Evolutionary conservation across 2,329 filamentous ascomycete species (phyloP).

Genomic region (Monosporascus sp.): DNA sequence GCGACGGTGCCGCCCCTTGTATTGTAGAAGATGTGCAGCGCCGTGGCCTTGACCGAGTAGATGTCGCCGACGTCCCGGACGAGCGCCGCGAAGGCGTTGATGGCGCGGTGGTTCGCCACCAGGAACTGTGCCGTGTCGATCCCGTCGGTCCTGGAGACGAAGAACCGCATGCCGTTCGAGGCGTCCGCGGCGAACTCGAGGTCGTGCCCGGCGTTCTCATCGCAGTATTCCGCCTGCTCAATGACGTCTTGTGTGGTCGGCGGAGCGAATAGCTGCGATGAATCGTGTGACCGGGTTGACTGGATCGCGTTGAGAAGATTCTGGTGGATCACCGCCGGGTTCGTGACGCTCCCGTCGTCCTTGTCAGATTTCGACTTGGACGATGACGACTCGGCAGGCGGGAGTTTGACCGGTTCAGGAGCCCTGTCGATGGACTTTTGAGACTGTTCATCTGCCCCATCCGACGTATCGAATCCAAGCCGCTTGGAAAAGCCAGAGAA

Average conservation of each 20-base stretch:
- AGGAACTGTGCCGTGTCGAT: constrained; percentile 53
- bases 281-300: constrained; percentile 71
- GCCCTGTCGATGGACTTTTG: constrained; percentile 39
- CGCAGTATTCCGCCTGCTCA: constrained; percentile 83
- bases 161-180: constrained; percentile 68
- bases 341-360: constrained; percentile 50
- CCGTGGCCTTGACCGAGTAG: constrained; percentile 64
- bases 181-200: constrained; percentile 66
- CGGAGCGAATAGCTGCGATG: constrained; percentile 64
- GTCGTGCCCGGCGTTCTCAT: constrained; percentile 68
- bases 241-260: constrained; percentile 69
- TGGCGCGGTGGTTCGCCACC: constrained; percentile 48
- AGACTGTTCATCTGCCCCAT: constrained; percentile 37
- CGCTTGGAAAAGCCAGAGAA: constrained; percentile 65
- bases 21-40: constrained; percentile 85
- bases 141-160: constrained; percentile 54
- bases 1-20: constrained; percentile 75
- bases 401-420: constrained; percentile 13
- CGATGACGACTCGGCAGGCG: constrained; percentile 13
- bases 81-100: constrained; percentile 65
- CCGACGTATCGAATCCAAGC: constrained; percentile 58
- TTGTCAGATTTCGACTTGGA: constrained; percentile 14
- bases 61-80: constrained; percentile 65
- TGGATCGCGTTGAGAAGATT: constrained; percentile 75
- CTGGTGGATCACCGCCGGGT: constrained; percentile 56